phyloP scores from a whole-genome alignment of 2,329 filamentous ascomycete species.

The Teratosphaeria zuluensis region DNA sequence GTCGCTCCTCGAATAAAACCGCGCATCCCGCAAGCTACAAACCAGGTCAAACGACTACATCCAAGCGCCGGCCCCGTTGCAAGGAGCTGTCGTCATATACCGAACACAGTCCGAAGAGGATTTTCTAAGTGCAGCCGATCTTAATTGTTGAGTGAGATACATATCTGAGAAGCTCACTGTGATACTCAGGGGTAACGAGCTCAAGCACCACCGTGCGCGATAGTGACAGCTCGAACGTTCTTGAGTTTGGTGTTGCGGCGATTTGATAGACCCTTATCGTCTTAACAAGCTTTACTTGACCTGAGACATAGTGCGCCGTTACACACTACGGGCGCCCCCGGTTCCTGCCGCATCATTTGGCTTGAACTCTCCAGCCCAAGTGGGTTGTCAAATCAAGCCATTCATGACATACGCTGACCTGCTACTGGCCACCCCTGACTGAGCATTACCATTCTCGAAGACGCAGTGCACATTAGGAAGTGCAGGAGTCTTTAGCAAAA shows the following conservation, averaged over 20 bases:
- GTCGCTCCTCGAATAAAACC: too few species aligned
- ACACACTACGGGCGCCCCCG: not conserved
- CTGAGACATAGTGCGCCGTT: not conserved
- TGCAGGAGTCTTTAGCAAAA: too few species aligned
- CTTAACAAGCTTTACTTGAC: not conserved
- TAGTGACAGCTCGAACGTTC: too few species aligned
- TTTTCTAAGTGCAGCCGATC: not conserved
- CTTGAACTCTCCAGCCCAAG: not conserved
- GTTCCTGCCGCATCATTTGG: not conserved
- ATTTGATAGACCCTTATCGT: not conserved
- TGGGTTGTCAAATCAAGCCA: not conserved
- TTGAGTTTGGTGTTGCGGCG: too few species aligned
- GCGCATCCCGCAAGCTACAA: not conserved
- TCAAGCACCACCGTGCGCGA: too few species aligned
- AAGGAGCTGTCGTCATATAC: not conserved
- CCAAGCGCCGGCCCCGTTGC: not conserved
- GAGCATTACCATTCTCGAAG: too few species aligned
- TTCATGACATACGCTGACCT: too few species aligned
- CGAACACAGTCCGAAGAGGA: not conserved
- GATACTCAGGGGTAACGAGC: not conserved
- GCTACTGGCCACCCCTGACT: too few species aligned
- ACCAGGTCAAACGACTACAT: not conserved
- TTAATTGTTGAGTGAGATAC: not conserved
- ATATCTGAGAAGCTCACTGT: not conserved
- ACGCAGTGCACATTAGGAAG: too few species aligned